A percentile compares a stretch with the other conserved stretches of the same genome.
phyloP scores from a whole-genome alignment of 768 basidiomycete species.

The Lactarius quietus region DNA sequence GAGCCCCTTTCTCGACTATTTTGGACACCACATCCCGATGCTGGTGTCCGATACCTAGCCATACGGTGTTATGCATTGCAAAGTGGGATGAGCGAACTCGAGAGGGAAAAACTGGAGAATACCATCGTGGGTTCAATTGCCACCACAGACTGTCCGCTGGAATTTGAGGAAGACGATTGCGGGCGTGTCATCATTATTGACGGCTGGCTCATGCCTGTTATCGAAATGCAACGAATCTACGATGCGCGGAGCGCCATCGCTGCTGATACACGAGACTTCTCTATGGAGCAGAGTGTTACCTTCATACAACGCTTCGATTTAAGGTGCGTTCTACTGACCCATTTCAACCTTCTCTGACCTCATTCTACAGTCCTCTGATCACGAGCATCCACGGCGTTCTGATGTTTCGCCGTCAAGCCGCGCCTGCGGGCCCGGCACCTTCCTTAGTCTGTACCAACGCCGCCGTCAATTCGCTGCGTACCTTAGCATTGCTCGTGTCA shows the following conservation, averaged over 20 bases:
- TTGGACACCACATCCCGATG: constrained; percentile 53
- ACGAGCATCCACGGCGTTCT: constrained; percentile 65
- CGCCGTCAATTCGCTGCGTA: constrained; percentile 52
- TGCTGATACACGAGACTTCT: constrained; percentile 44
- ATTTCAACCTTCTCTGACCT: constrained; percentile 25
- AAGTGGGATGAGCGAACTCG: constrained; percentile 72
- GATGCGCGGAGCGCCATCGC: constrained; percentile 47
- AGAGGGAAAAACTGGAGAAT: constrained; percentile 62
- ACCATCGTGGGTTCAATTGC: constrained; percentile 56
- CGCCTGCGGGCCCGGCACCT: constrained; percentile 29
- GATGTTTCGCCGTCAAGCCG: constrained; percentile 49
- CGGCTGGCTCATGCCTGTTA: constrained; percentile 76
- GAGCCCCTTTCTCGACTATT: constrained; percentile 43
- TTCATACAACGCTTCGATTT: constrained; percentile 47
- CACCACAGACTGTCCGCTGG: constrained; percentile 59
- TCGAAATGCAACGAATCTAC: constrained; percentile 62
- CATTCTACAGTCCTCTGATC: constrained; percentile 46
- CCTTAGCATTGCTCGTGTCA: constrained; percentile 61
- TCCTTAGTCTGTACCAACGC: constrained; percentile 63
- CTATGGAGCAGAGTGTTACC: constrained; percentile 39
- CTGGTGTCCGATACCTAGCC: constrained; percentile 62
- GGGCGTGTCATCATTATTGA: constrained; percentile 50
- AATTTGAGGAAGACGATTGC: constrained; percentile 48
- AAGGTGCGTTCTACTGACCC: constrained; percentile 41
- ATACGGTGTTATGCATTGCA: constrained; percentile 77